Base-by-base conservation (phyloP, 208 protist species). In the Acanthamoeba healyi region DNA sequence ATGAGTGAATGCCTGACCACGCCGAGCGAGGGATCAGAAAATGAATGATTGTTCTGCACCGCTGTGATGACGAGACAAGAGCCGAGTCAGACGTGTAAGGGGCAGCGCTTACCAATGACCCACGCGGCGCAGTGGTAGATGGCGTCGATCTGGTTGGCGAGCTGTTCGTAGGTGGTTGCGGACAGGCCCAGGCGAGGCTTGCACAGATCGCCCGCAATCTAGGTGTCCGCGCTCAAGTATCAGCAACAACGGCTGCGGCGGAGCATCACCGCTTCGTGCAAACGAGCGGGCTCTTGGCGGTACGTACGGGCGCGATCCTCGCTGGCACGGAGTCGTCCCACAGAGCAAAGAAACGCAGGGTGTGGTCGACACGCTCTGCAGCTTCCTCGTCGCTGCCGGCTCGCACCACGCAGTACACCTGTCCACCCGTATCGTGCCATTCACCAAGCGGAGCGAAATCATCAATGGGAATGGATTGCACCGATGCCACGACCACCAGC, bases 101-200 rank as follows among this genome's bases (percentile, higher is more conserved):
- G 88, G 65, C 19, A 93, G 88, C n/a, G 81, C 88, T 93, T 74
- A 22, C 79, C 88, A 9, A 82, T 44, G 17, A 63, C 88, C 32
- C 88, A n/a, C n/a, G n/a, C n/a, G n/a, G n/a, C 88, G 88, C 81
- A 81, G 65, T 93, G 88, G 46, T 82, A 74, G 40, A 93, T 93
- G 46, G 67, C 67, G 88, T 93, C 46, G 17, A 93, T 19, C 44
- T 49, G 36, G 49, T 26, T 19, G 14, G 88, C n/a, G 36, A 93
- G 32, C 61, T 49, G 42, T 19, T 49, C 40, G 10, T n/a, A 67
- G 14, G 22, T 32, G 58, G 6, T 32, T 9, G 70, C 61, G 56
- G 2, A 14, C n/a, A 91, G 51, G 10, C 84, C 84, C 10, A 81
- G 44, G 9, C 63, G n/a, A n/a, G n/a, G 51, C 15, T n/a, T 38